These are phyloP conservation scores for Candida tropicalis DNA, from an alignment of 1,139 yeast genomes.

Conservation along the genomic window DNA sequence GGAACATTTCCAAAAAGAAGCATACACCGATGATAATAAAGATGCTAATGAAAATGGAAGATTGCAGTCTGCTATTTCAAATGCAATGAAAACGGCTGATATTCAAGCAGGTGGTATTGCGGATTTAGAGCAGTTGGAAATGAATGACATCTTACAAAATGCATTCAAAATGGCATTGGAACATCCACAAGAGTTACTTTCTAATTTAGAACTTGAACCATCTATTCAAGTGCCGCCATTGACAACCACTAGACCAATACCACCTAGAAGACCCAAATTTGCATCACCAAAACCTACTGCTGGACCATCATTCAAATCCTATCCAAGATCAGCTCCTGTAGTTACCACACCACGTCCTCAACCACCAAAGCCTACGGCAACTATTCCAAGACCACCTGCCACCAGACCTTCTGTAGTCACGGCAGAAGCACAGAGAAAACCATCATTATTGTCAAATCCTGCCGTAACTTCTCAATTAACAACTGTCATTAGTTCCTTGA, in stretches of 20 bases:
- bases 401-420: not conserved
- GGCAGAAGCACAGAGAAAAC: slow-evolving; percentile 4
- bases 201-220: slow-evolving; percentile 47
- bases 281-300: not conserved
- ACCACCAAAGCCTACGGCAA: slow-evolving; percentile 1
- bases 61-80: slow-evolving; percentile 29
- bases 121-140: slow-evolving; percentile 53
- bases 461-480: slow-evolving; percentile 33
- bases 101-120: slow-evolving; percentile 20
- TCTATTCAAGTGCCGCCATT: slow-evolving; percentile 13
- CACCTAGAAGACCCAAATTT: slow-evolving; percentile 5
- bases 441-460: slow-evolving; percentile 14
- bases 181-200: slow-evolving; percentile 58
- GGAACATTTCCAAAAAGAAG: slow-evolving; percentile 42
- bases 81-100: slow-evolving; percentile 28
- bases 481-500: slow-evolving; percentile 29
- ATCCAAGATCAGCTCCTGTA: not conserved
- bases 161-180: slow-evolving; percentile 75
- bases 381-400: not conserved
- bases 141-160: slow-evolving; percentile 71
- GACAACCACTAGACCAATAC: slow-evolving; percentile 4
- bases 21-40: slow-evolving; percentile 27
- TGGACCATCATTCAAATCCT: not conserved
- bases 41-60: not conserved
- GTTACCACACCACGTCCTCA: not conserved